A percentile compares a stretch with the other conserved stretches of the same genome.
Conservation (phyloP, 1,284 basidiomycete species). For the Sphagnurus paluster region DNA sequence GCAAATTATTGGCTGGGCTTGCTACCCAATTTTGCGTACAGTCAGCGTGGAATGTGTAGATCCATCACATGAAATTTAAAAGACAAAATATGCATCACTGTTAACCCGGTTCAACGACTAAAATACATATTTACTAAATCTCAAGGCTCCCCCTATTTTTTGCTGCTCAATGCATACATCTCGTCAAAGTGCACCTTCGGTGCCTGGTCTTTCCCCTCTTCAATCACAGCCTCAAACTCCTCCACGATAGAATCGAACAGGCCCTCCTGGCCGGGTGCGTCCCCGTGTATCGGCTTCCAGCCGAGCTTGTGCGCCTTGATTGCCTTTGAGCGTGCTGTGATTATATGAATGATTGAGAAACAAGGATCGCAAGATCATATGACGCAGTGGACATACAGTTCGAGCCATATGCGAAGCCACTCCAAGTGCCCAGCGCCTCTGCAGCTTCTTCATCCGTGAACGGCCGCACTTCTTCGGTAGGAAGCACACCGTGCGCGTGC, state of each 20-base stretch:
- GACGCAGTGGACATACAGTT: slow-evolving; percentile 17
- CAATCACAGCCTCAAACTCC: slow-evolving; percentile 12
- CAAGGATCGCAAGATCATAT: no score
- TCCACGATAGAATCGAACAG: slow-evolving; percentile 16
- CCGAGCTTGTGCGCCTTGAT: slow-evolving; percentile 16
- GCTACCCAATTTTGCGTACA: no score
- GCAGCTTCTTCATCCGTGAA: slow-evolving; percentile 9
- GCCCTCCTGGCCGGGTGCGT: slow-evolving; percentile 12
- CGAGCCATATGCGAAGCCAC: slow-evolving; percentile 15
- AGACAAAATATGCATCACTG: no score
- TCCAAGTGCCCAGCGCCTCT: slow-evolving; percentile 14
- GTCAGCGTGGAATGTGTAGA: no score
- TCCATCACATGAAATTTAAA: no score
- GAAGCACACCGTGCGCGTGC: slow-evolving; percentile 9
- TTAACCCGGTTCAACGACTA: no score
- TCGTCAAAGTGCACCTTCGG: slow-evolving; percentile 19
- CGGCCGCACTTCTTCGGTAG: slow-evolving; percentile 11
- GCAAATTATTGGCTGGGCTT: no score
- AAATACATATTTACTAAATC: no score
- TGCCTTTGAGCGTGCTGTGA: slow-evolving; percentile 14
- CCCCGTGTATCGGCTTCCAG: slow-evolving; percentile 16
- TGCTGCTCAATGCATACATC: slow-evolving; percentile 14
- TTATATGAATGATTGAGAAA: no score
- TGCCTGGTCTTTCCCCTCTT: slow-evolving; percentile 16
- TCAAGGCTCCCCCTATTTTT: slow-evolving; percentile 10